Evolutionary conservation across 495 filamentous ascomycete species (phyloP).

Genomic region (Lasiosphaeria hispida): DNA sequence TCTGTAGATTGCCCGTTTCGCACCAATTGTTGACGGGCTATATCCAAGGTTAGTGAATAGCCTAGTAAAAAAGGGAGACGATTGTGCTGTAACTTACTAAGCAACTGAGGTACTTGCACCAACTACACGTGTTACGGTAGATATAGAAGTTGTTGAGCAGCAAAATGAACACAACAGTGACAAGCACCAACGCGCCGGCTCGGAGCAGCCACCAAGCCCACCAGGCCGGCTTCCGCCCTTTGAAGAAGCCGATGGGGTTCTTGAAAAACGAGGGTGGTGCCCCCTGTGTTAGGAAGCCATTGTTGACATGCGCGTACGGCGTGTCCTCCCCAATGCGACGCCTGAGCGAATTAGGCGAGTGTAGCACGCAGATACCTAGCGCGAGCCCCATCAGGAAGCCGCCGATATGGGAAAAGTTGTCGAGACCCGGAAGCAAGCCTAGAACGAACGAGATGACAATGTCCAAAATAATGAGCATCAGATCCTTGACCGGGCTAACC

Average conservation of each 20-base stretch:
- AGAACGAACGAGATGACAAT: constrained; percentile 87
- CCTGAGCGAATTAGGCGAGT: constrained; percentile 78
- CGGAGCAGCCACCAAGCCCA: constrained; percentile 97
- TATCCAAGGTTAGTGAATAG: not conserved
- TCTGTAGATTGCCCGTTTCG: constrained; percentile 57
- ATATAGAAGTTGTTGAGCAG: constrained; percentile 88
- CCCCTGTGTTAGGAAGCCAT: constrained; percentile 37
- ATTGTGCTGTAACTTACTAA: constrained; percentile 59
- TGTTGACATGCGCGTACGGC: constrained; percentile 42
- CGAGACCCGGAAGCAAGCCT: constrained; percentile 85
- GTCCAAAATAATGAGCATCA: constrained; percentile 80
- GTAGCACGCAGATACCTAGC: constrained; percentile 80
- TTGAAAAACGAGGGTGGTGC: constrained; percentile 59
- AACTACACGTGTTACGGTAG: constrained; percentile 68
- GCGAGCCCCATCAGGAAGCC: constrained; percentile 91
- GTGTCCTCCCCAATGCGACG: constrained; percentile 69
- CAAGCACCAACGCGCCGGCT: constrained; percentile 71
- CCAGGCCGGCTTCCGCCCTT: constrained; percentile 86
- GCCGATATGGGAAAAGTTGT: constrained; percentile 97
- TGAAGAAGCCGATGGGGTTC: constrained; percentile 79
- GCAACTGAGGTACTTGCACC: constrained; percentile 94
- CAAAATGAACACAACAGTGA: constrained; percentile 78
- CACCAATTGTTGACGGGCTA: constrained; percentile 80
- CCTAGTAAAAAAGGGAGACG: not conserved
- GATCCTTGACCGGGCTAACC: constrained; percentile 68